Percentiles rank a stretch among this genome's conserved stretches.
Evolutionary conservation across 2,329 filamentous ascomycete species (phyloP).

Genomic region (Penicillium sp.): DNA sequence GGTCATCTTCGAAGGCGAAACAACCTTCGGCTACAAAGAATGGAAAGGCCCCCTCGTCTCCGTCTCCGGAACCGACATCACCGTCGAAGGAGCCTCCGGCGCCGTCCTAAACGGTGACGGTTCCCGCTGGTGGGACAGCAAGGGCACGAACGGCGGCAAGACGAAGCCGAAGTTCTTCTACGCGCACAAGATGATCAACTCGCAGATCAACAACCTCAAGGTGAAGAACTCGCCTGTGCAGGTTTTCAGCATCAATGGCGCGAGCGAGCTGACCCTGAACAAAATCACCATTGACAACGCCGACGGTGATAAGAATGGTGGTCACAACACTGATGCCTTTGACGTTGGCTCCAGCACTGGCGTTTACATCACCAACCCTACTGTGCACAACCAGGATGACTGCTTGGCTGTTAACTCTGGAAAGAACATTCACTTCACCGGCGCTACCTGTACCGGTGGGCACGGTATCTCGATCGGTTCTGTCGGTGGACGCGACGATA

Average conservation of each 20-base stretch:
- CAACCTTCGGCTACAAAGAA: conserved; percentile 67
- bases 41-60: conserved; percentile 68
- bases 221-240: conserved; percentile 41
- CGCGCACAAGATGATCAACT: conserved; percentile 41
- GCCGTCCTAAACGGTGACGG: conserved; percentile 61
- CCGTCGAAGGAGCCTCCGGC: conserved; percentile 57
- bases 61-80: conserved; percentile 61
- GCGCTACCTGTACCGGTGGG: conserved; percentile 54
- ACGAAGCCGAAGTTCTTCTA: conserved; percentile 65
- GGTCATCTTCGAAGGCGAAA: conserved; percentile 67
- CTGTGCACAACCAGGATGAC: conserved; percentile 18
- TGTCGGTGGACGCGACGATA: conserved; percentile 61
- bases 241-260: conserved; percentile 39
- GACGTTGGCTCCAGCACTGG: conserved; percentile 13
- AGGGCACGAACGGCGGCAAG: conserved; percentile 64
- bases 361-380: conserved; percentile 11
- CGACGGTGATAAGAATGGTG: conserved; percentile 49
- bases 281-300: conserved; percentile 62
- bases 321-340: conserved; percentile 18
- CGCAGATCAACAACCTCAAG: conserved; percentile 34
- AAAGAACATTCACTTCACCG: conserved; percentile 43
- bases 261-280: conserved; percentile 56
- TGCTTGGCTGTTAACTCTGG: conserved; percentile 17
- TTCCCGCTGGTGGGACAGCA: conserved; percentile 44
- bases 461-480: conserved; percentile 64